Conservation (phyloP, 768 basidiomycete genomes). For the Russula foetens region DNA sequence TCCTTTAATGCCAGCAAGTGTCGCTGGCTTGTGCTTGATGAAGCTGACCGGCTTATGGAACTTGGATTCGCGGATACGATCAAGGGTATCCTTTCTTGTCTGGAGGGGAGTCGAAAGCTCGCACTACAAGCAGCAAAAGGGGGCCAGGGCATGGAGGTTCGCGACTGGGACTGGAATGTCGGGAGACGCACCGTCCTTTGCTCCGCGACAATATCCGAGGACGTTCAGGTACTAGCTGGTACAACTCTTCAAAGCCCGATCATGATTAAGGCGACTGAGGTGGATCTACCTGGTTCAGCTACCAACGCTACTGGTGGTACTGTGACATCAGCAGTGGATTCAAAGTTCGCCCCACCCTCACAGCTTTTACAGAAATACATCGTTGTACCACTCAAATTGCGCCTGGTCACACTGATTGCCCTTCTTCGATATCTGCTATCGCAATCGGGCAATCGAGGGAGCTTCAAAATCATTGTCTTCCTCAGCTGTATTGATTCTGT, state of each 20-base stretch:
- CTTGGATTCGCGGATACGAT: constrained; percentile 97
- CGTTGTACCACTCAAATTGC: constrained; percentile 83
- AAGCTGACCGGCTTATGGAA: constrained; percentile 97
- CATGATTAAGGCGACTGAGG: constrained; percentile 69
- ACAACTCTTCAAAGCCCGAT: constrained; percentile 70
- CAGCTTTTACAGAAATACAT: constrained; percentile 91
- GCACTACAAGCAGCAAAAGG: constrained; percentile 59
- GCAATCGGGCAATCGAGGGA: constrained; percentile 42
- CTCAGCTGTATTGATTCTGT: constrained; percentile 97
- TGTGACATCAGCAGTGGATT: constrained; percentile 28
- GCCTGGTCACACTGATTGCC: constrained; percentile 86
- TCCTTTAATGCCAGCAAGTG: constrained; percentile 91
- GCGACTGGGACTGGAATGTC: constrained; percentile 79
- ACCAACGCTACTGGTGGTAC: constrained; percentile 20
- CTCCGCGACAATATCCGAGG: constrained; percentile 93
- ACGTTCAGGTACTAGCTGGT: constrained; percentile 90
- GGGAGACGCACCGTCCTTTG: constrained; percentile 83
- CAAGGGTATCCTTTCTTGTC: constrained; percentile 74
- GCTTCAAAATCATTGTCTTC: constrained; percentile 85
- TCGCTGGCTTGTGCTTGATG: constrained; percentile 93
- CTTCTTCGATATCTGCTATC: constrained; percentile 75
- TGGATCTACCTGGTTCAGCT: constrained; percentile 29
- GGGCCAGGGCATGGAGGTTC: constrained; percentile 62
- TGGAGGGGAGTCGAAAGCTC: constrained; percentile 76
- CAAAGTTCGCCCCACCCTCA: constrained; percentile 84